Evolutionary conservation across 306 rosid species (phyloP), one percentile per base, ranked within the genome.

Genomic region (Begonia masoniana): DNA sequence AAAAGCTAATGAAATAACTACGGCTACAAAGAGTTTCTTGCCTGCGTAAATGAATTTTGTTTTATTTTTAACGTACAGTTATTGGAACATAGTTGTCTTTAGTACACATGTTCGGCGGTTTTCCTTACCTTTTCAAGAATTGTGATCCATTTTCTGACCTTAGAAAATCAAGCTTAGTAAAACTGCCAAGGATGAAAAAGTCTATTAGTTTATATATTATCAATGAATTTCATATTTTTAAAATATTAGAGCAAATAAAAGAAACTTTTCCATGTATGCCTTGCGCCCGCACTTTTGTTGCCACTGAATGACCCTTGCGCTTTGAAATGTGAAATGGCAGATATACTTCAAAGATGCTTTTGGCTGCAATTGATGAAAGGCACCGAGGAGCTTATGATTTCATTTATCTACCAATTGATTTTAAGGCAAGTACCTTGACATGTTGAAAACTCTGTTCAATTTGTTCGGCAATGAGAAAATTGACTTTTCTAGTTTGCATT

Each of bases 371-470:
- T 13, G 78, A 73, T 57, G 78, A 73, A 49, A 56, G 56, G 45
- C 78, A 68, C 64, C 78, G 65, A n/a, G 78, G 78, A 68, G 68
- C 78, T 60, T 73, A 68, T 57, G 71, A 73, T 56, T 73, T 73
- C 57, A 64, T 73, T 41, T 73, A 73, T 60, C 62, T 73, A 46
- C 78, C 78, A 14, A 73, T 73, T 60, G 78, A 73, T 63, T 73
- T 73, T 48, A 73, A 73, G 78, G 78, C 66, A 67, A 62, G 73
- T 54, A 12, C 26, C 42, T 26, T 41, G 9, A 15, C 55, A 49
- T 19, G 15, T 52, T 14, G 42, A 36, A 42, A 53, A 13, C 23
- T 14, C 41, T 36, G 52, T 19, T 43, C 49, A 49, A 49, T 49
- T 17, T 56, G 55, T 39, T 36, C 43, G 47, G 47, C 10, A 36